Evolutionary conservation across 768 basidiomycete genomes (phyloP), one percentile per base, ranked within the genome.

Genomic region (Pleurotus pulmonarius): DNA sequence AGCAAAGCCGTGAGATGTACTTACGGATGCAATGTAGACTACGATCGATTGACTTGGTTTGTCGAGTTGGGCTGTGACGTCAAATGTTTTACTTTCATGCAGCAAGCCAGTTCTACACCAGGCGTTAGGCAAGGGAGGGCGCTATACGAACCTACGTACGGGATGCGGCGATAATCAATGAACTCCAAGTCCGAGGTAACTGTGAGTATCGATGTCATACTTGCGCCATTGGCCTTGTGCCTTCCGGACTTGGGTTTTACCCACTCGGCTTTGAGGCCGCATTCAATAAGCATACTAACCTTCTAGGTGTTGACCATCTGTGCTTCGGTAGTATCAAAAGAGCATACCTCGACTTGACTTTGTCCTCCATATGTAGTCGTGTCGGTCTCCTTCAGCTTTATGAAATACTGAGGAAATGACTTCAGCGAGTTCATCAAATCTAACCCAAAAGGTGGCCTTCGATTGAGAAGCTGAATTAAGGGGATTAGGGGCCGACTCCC

Each of bases 111-210:
- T 92, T 9, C 92, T 94, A 63, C 45, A 11, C 20, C 20, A 37
- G 43, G 34, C 15, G 38, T 34, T 18, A 53, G 18, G 15, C 61
- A 15, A 22, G 5, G 8, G 46, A n/a, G 47, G 46, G 15, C 13
- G 3, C 49, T 7, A 44, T 24, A 55, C 34, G n/a, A 29, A 43
- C n/a, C 15, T 11, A 67, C 75, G 60, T 62, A 93, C 93, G 80
- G 75, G 44, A 90, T 89, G 18, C 89, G 82, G 26, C 92, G 85
- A 65, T 88, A 94, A 65, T 93, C 90, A 56, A 96, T 69, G 51
- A 87, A 83, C 20, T 81, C 78, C 62, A 83, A 69, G 65, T 93
- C 92, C 1, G 90, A 92, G 0, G 87, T 90, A 39, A 90, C 46
- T 3, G 87, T 86, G 43, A 93, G 69, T n/a, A 94, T 74, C 25